Evolutionary conservation across 208 protist species (phyloP), one percentile per base, ranked within the genome.

Genomic region (Leishmania guyanensis): DNA sequence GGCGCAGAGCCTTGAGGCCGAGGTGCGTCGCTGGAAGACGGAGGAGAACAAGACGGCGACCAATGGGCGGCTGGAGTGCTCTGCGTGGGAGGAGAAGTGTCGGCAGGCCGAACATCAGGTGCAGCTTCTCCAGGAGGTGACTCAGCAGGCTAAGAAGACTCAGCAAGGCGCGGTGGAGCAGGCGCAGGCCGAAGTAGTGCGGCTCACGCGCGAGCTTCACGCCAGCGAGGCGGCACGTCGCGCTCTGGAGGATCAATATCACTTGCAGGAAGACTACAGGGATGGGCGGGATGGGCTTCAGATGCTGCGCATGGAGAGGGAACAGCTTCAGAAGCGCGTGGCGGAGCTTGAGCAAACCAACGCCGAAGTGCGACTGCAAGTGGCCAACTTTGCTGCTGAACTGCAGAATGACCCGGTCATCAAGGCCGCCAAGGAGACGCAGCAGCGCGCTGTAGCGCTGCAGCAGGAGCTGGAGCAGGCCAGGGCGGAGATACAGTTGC

Each of bases 341-440:
- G 53, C 91, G 69, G 92, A 96, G 81, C 82, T 98, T 68, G 90
- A 95, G 86, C 86, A 87, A 64, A 90, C 90, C 39, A 98, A 98
- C 81, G 92, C 86, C 33, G 88, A 89, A 81, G 91, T 98, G 70
- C 89, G 92, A 0, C 82, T 91, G 62, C 94, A 98, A 81, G 90
- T 98, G 12, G 83, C 91, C 43, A 89, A 87, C 82, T 98, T 98
- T 84, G 93, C 94, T n/a, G 80, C 91, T 50, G 94, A 98, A 81
- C 84, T 98, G 74, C 92, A 96, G 75, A 96, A 94, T 78, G 94
- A 98, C 76, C 94, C 94, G 10, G 84, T 91, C 3, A 60, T 98
- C 48, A 90, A 90, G 56, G 81, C 84, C 6, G 94, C 94, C n/a
- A 92, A 89, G 72, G 93, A 94, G 86, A 92, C 87, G 62, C 91